Evolutionary conservation across 768 basidiomycete genomes (phyloP).

Genomic region (Lactarius hatsudake): DNA sequence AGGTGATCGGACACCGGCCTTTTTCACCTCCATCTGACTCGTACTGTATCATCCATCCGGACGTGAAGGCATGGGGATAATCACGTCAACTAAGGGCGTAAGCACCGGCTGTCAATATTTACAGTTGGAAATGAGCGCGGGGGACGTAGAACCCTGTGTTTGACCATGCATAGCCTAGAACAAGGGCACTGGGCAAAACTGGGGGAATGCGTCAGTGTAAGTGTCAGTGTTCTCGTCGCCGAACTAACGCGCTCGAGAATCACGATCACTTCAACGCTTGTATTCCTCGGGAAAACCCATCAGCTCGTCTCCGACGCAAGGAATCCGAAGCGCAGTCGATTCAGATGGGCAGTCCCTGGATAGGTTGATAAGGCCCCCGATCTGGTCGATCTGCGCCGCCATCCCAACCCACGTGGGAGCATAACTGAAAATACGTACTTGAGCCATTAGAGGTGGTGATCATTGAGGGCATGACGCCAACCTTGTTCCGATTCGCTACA

Average conservation of each 20-base stretch:
- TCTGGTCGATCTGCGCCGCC: constrained; percentile 23
- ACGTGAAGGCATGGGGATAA: constrained; percentile 11
- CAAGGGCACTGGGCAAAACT: constrained; percentile 12
- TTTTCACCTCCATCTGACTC: background rate
- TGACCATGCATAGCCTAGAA: constrained; percentile 1
- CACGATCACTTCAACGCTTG: background rate
- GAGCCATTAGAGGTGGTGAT: background rate
- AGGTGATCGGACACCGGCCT: constrained; percentile 17
- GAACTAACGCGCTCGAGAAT: constrained; percentile 9
- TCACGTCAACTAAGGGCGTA: constrained; percentile 17
- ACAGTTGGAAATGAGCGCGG: background rate
- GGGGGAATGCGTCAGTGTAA: constrained; percentile 4
- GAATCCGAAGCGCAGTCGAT: constrained; percentile 6
- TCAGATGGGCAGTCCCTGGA: constrained; percentile 15
- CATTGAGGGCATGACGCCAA: background rate
- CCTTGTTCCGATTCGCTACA: constrained; percentile 1
- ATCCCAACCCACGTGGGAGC: constrained; percentile 1
- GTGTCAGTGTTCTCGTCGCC: constrained; percentile 9
- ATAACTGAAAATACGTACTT: background rate
- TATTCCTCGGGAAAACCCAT: constrained; percentile 23
- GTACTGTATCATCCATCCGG: background rate
- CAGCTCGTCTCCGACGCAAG: constrained; percentile 22
- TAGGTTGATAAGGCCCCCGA: constrained; percentile 26
- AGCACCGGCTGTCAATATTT: background rate
- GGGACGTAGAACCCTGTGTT: background rate